Percentiles rank a stretch among this genome's conserved stretches.
Evolutionary conservation across 2,329 filamentous ascomycete genomes (phyloP).

Genomic region (Fusarium piperis): DNA sequence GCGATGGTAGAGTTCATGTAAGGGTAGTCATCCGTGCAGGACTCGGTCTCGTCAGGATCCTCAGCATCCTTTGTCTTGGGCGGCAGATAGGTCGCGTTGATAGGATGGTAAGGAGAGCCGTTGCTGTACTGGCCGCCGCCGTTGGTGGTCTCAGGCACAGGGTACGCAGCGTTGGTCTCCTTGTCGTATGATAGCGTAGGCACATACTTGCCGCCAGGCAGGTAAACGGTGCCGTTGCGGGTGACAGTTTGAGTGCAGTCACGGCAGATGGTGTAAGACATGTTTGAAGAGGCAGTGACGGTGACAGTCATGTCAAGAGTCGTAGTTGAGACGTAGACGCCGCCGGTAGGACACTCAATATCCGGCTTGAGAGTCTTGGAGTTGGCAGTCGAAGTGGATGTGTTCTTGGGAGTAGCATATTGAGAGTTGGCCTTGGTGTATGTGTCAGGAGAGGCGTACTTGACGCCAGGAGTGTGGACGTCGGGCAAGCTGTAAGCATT

Average conservation of each 20-base stretch:
- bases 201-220: slow-evolving; percentile 19
- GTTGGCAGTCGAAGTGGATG: slow-evolving; percentile 15
- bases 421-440: background rate
- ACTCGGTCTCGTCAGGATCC: slow-evolving; percentile 3
- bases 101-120: slow-evolving; percentile 9
- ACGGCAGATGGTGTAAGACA: slow-evolving; percentile 26
- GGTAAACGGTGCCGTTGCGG: slow-evolving; percentile 9
- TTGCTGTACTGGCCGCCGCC: slow-evolving; percentile 10
- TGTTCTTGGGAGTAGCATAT: slow-evolving; percentile 15
- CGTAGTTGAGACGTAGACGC: slow-evolving; percentile 42
- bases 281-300: slow-evolving; percentile 43
- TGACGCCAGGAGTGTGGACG: slow-evolving; percentile 14
- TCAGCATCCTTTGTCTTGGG: slow-evolving; percentile 3
- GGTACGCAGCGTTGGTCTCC: background rate
- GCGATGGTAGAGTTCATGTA: slow-evolving; percentile 30
- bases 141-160: background rate
- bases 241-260: slow-evolving; percentile 22
- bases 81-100: slow-evolving; percentile 17
- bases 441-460: background rate
- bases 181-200: slow-evolving; percentile 22
- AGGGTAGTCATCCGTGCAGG: slow-evolving; percentile 13
- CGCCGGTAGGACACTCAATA: slow-evolving; percentile 37
- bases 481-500: slow-evolving; percentile 12
- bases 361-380: slow-evolving; percentile 13
- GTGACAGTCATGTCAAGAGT: slow-evolving; percentile 50